phyloP scores from a whole-genome alignment of 768 basidiomycete species.

The Pleurotus pulmonarius region DNA sequence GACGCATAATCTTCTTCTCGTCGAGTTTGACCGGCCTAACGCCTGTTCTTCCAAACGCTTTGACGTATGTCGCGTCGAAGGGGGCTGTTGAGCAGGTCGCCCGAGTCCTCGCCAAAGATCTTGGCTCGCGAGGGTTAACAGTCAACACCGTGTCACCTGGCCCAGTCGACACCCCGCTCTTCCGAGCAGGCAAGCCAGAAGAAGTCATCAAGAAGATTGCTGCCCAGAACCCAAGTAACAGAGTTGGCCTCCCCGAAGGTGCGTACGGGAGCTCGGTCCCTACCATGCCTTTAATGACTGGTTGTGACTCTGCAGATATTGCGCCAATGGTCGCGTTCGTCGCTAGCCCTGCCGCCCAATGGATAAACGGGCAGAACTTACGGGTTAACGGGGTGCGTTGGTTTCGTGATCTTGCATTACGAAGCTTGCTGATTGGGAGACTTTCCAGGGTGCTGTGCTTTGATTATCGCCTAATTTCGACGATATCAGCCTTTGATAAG shows the following conservation, averaged over 20 bases:
- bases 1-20: conserved; percentile 56
- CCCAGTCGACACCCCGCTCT: conserved; percentile 51
- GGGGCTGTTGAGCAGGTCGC: conserved; percentile 58
- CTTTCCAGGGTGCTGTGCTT: neutral
- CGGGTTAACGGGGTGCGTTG: conserved; percentile 51
- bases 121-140: conserved; percentile 49
- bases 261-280: neutral
- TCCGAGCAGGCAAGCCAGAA: conserved; percentile 51
- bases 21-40: conserved; percentile 43
- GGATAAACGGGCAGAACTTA: conserved; percentile 59
- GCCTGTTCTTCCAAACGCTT: conserved; percentile 40
- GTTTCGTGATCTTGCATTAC: neutral
- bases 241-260: conserved; percentile 41
- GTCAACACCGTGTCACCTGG: conserved; percentile 44
- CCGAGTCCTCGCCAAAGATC: conserved; percentile 55
- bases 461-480: neutral
- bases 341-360: conserved; percentile 46
- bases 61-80: conserved; percentile 53
- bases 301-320: conserved; percentile 36
- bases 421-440: neutral
- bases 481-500: too few relatives aligned
- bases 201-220: conserved; percentile 41
- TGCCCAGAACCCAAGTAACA: conserved; percentile 40
- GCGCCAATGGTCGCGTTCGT: conserved; percentile 51
- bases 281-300: neutral